phyloP scores from a whole-genome alignment of 2,329 filamentous ascomycete species.

The Phyllosticta paracitricarpa region DNA sequence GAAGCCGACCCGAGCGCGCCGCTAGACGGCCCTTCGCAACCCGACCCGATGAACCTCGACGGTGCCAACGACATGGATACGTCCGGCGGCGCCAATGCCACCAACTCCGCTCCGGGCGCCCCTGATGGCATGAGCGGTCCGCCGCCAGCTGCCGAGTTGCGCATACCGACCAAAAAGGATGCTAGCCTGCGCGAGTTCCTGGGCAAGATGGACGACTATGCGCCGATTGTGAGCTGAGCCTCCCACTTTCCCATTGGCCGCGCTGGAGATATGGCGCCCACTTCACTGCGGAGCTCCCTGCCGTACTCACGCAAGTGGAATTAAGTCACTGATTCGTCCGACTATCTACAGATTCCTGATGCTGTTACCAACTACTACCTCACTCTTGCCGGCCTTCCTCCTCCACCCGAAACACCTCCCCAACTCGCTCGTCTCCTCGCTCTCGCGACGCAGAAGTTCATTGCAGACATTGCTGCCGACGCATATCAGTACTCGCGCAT shows the following conservation, averaged over 20 bases:
- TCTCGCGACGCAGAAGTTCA: constrained; percentile 97
- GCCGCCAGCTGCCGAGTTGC: constrained; percentile 43
- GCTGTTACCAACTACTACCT: constrained; percentile 98
- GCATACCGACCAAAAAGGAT: constrained; percentile 76
- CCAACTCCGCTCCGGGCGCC: background rate
- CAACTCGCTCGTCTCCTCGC: constrained; percentile 88
- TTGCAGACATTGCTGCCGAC: constrained; percentile 93
- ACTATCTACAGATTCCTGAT: constrained; percentile 68
- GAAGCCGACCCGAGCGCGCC: constrained; percentile 31
- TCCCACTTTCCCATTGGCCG: background rate
- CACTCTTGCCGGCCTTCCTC: constrained; percentile 86
- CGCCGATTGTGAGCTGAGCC: constrained; percentile 66
- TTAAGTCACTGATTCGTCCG: background rate
- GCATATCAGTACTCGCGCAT: constrained; percentile 97
- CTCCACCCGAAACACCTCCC: constrained; percentile 79
- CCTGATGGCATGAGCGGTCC: constrained; percentile 35
- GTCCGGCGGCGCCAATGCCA: constrained; percentile 12
- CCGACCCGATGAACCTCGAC: constrained; percentile 32
- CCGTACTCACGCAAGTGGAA: too few species aligned
- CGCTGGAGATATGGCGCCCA: background rate
- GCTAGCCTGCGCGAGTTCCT: constrained; percentile 86
- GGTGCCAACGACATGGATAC: constrained; percentile 28
- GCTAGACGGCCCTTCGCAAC: constrained; percentile 22
- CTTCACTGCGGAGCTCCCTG: background rate
- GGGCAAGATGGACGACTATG: constrained; percentile 95